phyloP scores from a whole-genome alignment of 2,329 filamentous ascomycete genomes.

The Ophiocordyceps camponoti-leonardi region DNA sequence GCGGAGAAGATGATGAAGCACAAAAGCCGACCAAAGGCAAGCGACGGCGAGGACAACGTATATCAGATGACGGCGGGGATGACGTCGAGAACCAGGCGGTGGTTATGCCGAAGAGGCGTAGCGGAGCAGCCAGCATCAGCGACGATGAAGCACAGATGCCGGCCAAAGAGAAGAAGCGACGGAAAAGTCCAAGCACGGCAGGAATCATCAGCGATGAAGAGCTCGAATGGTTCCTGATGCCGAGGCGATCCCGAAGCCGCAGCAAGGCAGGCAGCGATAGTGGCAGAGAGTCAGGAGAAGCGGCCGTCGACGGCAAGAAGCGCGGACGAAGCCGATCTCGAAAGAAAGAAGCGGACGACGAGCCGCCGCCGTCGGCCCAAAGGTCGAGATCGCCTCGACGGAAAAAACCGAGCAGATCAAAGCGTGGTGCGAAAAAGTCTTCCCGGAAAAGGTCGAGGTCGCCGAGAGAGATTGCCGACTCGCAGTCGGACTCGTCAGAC shows the following conservation, averaged over 20 bases:
- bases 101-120: not conserved
- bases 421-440: not conserved
- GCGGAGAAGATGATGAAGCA: not conserved
- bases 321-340: too few species aligned
- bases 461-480: conserved; percentile 33
- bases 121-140: not conserved
- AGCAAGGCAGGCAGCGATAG: not conserved
- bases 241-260: not conserved
- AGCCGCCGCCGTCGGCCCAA: conserved; percentile 18
- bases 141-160: not conserved
- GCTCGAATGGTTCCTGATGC: not conserved
- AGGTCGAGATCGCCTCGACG: conserved; percentile 9
- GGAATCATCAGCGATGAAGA: not conserved
- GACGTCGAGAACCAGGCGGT: not conserved
- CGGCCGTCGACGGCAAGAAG: not conserved
- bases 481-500: conserved; percentile 22
- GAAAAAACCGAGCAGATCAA: conserved; percentile 15
- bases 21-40: conserved; percentile 6
- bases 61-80: conserved; percentile 10
- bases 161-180: not conserved
- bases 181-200: not conserved
- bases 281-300: too few species aligned
- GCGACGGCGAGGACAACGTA: conserved; percentile 15
- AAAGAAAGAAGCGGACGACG: not conserved
- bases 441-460: conserved; percentile 5